Percentiles rank a stretch among this genome's conserved stretches.
These are phyloP conservation scores for Ophiorrhiza pumila DNA, from an alignment of 257 asterid species.

Conservation along the genomic window DNA sequence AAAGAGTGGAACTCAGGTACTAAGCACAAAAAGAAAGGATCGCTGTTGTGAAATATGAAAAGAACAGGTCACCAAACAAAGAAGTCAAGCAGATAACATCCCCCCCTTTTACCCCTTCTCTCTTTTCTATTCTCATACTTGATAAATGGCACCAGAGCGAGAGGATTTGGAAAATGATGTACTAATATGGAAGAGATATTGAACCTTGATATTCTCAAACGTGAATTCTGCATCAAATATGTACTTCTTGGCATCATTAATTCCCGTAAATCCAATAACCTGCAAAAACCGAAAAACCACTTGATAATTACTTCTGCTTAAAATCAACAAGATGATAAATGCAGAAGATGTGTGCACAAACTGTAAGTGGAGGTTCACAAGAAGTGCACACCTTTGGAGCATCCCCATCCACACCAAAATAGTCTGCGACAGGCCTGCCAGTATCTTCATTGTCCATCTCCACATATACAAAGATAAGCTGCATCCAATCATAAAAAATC, in stretches of 20 bases:
- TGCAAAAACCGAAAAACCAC: conserved; percentile 26
- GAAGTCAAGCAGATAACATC: background rate
- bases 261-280: conserved; percentile 67
- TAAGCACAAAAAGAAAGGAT: background rate
- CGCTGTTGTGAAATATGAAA: background rate
- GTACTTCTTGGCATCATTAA: conserved; percentile 60
- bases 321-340: no score
- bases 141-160: background rate
- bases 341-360: conserved; percentile 6
- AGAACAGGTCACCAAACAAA: background rate
- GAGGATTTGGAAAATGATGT: background rate
- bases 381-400: conserved; percentile 55
- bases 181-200: conserved; percentile 15
- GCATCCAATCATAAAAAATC: conserved; percentile 29
- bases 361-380: background rate
- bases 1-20: conserved; percentile 5
- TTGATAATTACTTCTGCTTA: conserved; percentile 20
- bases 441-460: conserved; percentile 72
- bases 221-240: conserved; percentile 54
- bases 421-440: conserved; percentile 87
- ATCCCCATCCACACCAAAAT: conserved; percentile 73
- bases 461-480: conserved; percentile 75
- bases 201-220: conserved; percentile 71
- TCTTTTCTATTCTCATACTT: background rate
- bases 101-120: background rate